A percentile compares a stretch with the other conserved stretches of the same genome.
phyloP scores from a whole-genome alignment of 306 rosid species.

The Fragaria iinumae region DNA sequence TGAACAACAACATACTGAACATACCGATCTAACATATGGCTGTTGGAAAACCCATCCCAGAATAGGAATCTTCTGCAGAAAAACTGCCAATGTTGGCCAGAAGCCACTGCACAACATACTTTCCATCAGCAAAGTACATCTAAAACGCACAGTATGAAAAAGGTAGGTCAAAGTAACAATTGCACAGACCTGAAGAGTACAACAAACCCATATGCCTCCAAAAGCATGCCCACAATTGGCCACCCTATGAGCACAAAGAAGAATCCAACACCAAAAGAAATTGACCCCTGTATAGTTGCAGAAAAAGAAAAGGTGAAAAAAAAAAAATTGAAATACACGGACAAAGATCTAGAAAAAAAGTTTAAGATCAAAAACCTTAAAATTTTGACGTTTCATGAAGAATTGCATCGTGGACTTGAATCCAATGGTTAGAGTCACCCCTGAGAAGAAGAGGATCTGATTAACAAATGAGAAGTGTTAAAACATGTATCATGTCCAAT shows the following conservation, averaged over 20 bases:
- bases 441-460: slow-evolving; percentile 95
- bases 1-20: slow-evolving; percentile 24
- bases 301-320: slow-evolving; percentile 13
- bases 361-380: slow-evolving; percentile 53
- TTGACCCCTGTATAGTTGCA: slow-evolving; percentile 62
- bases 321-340: slow-evolving; percentile 1
- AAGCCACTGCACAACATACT: slow-evolving; percentile 72
- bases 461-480: slow-evolving; percentile 37
- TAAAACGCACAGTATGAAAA: slow-evolving; percentile 7
- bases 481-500: slow-evolving; percentile 15
- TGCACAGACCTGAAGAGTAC: slow-evolving; percentile 77
- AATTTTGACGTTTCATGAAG: slow-evolving; percentile 89
- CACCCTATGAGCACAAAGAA: slow-evolving; percentile 82
- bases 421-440: slow-evolving; percentile 93
- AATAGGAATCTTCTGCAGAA: slow-evolving; percentile 87
- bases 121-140: slow-evolving; percentile 34
- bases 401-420: slow-evolving; percentile 88
- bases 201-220: slow-evolving; percentile 90
- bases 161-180: slow-evolving; percentile 2
- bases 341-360: background rate
- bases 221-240: slow-evolving; percentile 93
- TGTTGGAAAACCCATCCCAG: slow-evolving; percentile 95
- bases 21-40: slow-evolving; percentile 80
- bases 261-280: slow-evolving; percentile 93
- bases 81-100: slow-evolving; percentile 98